Evolutionary conservation across 306 rosid species (phyloP).

Genomic region (Cucumis hystrix): DNA sequence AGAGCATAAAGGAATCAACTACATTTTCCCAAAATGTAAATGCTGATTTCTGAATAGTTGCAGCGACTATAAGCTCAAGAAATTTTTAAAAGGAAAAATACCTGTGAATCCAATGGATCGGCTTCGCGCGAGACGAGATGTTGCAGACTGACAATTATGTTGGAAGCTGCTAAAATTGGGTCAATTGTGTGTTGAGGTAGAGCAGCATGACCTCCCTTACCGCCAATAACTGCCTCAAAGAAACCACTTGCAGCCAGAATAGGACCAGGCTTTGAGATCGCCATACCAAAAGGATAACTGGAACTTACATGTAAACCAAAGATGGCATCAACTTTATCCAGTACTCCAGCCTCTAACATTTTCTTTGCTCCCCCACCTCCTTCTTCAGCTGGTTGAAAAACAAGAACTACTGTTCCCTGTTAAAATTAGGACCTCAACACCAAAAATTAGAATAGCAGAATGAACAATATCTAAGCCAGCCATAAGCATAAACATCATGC

Average conservation of each 20-base stretch:
- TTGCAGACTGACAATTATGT: conserved; percentile 63
- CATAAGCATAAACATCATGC: not conserved
- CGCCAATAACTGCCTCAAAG: conserved; percentile 71
- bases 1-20: not conserved
- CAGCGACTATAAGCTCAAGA: not conserved
- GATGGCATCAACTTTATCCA: conserved; percentile 53
- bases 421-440: not conserved
- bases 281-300: conserved; percentile 33
- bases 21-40: not conserved
- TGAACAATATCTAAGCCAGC: not conserved
- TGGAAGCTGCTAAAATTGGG: conserved; percentile 77
- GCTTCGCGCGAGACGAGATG: conserved; percentile 83
- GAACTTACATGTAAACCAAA: conserved; percentile 49
- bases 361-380: conserved; percentile 76
- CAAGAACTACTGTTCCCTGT: conserved; percentile 79
- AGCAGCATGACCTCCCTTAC: conserved; percentile 93
- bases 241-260: conserved; percentile 49
- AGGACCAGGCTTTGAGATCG: conserved; percentile 54
- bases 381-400: conserved; percentile 98
- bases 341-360: conserved; percentile 45
- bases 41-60: not conserved
- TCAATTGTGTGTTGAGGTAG: conserved; percentile 73
- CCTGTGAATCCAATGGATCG: conserved; percentile 84
- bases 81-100: not conserved
- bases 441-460: not conserved